phyloP scores from a whole-genome alignment of 106 monocot genomes.

The Dactylorhiza incarnata region DNA sequence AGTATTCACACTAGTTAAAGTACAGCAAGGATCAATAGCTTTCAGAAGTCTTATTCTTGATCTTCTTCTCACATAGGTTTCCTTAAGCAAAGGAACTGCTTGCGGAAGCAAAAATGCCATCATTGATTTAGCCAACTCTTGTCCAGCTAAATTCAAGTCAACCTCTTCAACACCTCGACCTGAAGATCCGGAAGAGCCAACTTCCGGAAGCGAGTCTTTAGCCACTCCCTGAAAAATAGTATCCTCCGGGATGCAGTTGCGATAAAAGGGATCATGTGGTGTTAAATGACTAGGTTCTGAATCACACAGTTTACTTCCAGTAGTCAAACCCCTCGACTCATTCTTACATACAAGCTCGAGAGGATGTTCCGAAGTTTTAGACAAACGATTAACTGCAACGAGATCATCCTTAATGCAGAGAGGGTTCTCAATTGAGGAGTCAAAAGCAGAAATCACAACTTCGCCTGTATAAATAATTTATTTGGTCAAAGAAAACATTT shows the following conservation, averaged over 20 bases:
- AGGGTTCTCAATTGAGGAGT: constrained; percentile 9
- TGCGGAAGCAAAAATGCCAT: constrained; percentile 85
- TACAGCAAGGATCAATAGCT: constrained; percentile 17
- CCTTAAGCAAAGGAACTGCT: constrained; percentile 79
- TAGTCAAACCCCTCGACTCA: constrained; percentile 8
- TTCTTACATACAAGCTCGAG: neutral
- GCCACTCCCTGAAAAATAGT: constrained; percentile 7
- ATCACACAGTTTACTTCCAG: neutral
- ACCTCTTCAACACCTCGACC: constrained; percentile 34
- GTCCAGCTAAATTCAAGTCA: constrained; percentile 36
- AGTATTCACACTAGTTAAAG: constrained; percentile 5
- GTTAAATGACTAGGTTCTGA: constrained; percentile 7
- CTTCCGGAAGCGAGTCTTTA: constrained; percentile 42
- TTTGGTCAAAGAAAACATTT: neutral
- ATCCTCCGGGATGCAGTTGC: constrained; percentile 10
- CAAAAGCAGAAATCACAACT: constrained; percentile 12
- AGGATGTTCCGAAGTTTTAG: constrained; percentile 5
- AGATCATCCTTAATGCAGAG: constrained; percentile 14
- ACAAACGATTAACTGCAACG: constrained; percentile 8
- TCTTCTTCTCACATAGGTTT: constrained; percentile 52
- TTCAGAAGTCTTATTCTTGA: constrained; percentile 18
- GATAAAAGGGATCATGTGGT: constrained; percentile 7
- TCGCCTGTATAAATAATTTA: constrained; percentile 14
- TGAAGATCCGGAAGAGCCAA: constrained; percentile 49
- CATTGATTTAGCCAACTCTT: constrained; percentile 77